Conservation (phyloP, 768 basidiomycete genomes). For the Serendipita sp. region DNA sequence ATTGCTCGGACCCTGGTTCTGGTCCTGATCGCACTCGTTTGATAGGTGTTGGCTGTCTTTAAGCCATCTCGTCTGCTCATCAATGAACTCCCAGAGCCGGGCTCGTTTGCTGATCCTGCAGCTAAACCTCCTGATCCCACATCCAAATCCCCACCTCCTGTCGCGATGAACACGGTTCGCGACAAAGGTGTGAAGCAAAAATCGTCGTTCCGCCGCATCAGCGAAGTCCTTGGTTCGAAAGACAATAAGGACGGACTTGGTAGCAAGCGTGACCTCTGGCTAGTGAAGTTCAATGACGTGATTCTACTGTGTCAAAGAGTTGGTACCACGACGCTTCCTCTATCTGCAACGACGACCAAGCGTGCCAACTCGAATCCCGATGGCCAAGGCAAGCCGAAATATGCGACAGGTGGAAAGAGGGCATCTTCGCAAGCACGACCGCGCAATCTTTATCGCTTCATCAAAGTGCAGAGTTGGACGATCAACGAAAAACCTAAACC, state of each 20-base stretch:
- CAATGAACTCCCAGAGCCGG: conserved; percentile 36
- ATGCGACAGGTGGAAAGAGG: conserved; percentile 37
- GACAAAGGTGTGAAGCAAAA: conserved; percentile 57
- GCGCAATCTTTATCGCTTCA: conserved; percentile 82
- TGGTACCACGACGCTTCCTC: conserved; percentile 71
- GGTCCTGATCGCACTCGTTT: background rate
- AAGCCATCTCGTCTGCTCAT: conserved; percentile 80
- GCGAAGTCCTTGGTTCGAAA: conserved; percentile 58
- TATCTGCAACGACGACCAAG: conserved; percentile 43
- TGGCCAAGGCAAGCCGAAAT: conserved; percentile 66
- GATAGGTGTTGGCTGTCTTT: conserved; percentile 53
- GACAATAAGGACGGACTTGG: conserved; percentile 30
- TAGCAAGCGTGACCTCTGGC: conserved; percentile 79
- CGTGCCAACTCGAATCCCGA: conserved; percentile 72
- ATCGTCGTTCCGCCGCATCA: conserved; percentile 75
- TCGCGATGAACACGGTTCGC: conserved; percentile 20
- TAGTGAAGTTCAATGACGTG: conserved; percentile 92
- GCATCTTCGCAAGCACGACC: conserved; percentile 50
- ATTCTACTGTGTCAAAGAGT: conserved; percentile 80
- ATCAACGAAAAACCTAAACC: conserved; percentile 64
- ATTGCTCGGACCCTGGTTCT: background rate
- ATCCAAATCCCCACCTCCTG: conserved; percentile 20
- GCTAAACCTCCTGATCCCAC: conserved; percentile 22
- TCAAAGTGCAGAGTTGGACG: conserved; percentile 84
- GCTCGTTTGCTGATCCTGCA: conserved; percentile 28